A percentile compares a stretch with the other conserved stretches of the same genome.
Evolutionary conservation across 805 yeast species (phyloP).

Genomic region (Grigorovia transvaalensis): DNA sequence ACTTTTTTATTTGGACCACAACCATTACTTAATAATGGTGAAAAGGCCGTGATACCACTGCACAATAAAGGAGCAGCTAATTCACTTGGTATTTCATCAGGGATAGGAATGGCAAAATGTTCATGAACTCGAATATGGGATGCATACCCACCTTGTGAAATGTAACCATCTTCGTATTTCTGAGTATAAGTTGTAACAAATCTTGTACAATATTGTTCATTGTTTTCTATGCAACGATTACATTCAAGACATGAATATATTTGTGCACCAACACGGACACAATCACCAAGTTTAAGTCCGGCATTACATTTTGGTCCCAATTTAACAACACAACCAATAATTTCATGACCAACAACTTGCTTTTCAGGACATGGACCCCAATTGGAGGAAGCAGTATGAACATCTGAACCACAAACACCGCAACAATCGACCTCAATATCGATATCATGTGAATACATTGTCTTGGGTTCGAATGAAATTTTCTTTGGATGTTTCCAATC

Average conservation of each 20-base stretch:
- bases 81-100: slow-evolving; percentile 40
- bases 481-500: slow-evolving; percentile 49
- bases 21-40: slow-evolving; percentile 50
- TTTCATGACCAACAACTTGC: slow-evolving; percentile 56
- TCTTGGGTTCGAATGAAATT: slow-evolving; percentile 40
- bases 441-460: slow-evolving; percentile 35
- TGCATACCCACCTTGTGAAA: slow-evolving; percentile 61
- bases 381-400: slow-evolving; percentile 16
- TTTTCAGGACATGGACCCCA: slow-evolving; percentile 18
- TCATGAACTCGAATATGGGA: slow-evolving; percentile 55
- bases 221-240: slow-evolving; percentile 41
- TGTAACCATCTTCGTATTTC: slow-evolving; percentile 37
- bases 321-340: slow-evolving; percentile 48
- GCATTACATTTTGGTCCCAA: slow-evolving; percentile 45
- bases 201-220: slow-evolving; percentile 48
- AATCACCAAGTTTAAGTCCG: slow-evolving; percentile 50
- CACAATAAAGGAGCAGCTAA: slow-evolving; percentile 65
- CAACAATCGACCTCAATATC: slow-evolving; percentile 51
- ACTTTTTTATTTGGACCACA: slow-evolving; percentile 41
- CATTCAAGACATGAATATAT: slow-evolving; percentile 54
- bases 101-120: slow-evolving; percentile 53
- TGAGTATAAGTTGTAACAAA: slow-evolving; percentile 38
- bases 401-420: slow-evolving; percentile 59
- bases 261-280: slow-evolving; percentile 77
- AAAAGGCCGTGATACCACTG: slow-evolving; percentile 65